Evolutionary conservation across 768 basidiomycete genomes (phyloP), one percentile per base, ranked within the genome.

Genomic region (Tulasnella sp.): DNA sequence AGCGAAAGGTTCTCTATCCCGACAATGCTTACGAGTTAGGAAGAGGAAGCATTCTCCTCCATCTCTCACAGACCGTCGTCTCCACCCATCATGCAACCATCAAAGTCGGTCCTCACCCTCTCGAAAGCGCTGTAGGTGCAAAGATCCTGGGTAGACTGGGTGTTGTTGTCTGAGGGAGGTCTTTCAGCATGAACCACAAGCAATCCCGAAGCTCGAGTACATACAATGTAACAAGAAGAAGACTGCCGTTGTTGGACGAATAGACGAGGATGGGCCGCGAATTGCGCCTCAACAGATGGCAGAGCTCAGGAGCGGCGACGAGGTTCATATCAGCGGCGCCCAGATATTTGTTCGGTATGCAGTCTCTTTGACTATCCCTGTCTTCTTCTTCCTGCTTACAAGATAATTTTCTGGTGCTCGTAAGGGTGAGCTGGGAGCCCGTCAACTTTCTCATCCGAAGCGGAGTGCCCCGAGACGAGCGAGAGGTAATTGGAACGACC

Each of bases 1-100:
- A 37, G 39, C 63, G 70, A 36, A 72, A 72, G 40, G n/a, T 72
- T 6, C 70, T 72, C 12, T 72, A 63, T 17, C 70, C 70, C n/a
- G 52, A 37, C 22, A 37, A 37, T 14, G n/a, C 52, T 22, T 72
- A 72, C 34, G 34, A 52, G 22, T 32, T 72, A 7, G 70, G 70
- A 32, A 19, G 70, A 19, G 62, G 42, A 1, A 64, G 59, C 36
- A 42, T 65, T 26, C n/a, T 64, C 19, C 52, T 72, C 26, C 44
- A 34, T 35, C 22, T 72, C 5, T n/a, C 62, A 5, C 47, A 26
- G 22, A 72, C 63, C 12, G 44, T 39, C 9, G 63, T 72, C 22
- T 72, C 70, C n/a, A 64, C 19, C n/a, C 36, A 72, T 14, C 52
- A 72, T 37, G 52, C 52, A 9, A 29, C 19, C 4, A 40, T 72